Percentiles rank a stretch among this genome's conserved stretches.
phyloP scores from a whole-genome alignment of 441 rosid species.

The Croton setiger region DNA sequence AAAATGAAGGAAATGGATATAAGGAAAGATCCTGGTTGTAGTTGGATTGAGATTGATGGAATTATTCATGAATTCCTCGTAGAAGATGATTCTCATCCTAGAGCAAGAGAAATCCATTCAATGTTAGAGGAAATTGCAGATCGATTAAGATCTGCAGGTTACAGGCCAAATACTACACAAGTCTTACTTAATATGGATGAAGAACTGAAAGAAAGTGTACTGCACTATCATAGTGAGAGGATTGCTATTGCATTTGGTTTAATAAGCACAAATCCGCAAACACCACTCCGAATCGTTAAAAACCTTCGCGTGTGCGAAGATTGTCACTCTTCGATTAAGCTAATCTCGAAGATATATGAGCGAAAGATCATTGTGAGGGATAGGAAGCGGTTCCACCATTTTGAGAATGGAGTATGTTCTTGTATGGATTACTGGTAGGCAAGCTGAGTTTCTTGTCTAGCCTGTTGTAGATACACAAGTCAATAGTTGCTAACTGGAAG shows the following conservation, averaged over 20 bases:
- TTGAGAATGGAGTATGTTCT: constrained; percentile 23
- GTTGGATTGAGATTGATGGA: constrained; percentile 64
- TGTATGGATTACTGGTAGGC: constrained; percentile 34
- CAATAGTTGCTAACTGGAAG: too few relatives aligned
- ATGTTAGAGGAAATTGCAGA: constrained; percentile 47
- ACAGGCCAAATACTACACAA: constrained; percentile 49
- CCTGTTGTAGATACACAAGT: neutral
- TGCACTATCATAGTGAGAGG: constrained; percentile 64
- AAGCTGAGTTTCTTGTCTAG: constrained; percentile 4
- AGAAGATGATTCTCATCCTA: constrained; percentile 57
- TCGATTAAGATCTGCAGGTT: constrained; percentile 36
- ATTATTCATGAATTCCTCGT: constrained; percentile 52
- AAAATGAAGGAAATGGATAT: constrained; percentile 59
- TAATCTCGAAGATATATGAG: constrained; percentile 17
- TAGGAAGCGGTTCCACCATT: constrained; percentile 23
- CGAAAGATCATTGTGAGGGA: constrained; percentile 23
- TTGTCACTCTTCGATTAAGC: constrained; percentile 26
- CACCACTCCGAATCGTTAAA: constrained; percentile 27
- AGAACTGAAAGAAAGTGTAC: constrained; percentile 40
- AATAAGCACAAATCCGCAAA: constrained; percentile 42
- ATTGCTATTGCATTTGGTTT: constrained; percentile 56
- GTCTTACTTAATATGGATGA: constrained; percentile 52
- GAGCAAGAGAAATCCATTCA: constrained; percentile 37
- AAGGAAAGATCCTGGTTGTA: constrained; percentile 67
- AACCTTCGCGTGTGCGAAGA: constrained; percentile 27